Base-by-base conservation (phyloP, 148 eudicot genomes). In the Cornus kousa region DNA sequence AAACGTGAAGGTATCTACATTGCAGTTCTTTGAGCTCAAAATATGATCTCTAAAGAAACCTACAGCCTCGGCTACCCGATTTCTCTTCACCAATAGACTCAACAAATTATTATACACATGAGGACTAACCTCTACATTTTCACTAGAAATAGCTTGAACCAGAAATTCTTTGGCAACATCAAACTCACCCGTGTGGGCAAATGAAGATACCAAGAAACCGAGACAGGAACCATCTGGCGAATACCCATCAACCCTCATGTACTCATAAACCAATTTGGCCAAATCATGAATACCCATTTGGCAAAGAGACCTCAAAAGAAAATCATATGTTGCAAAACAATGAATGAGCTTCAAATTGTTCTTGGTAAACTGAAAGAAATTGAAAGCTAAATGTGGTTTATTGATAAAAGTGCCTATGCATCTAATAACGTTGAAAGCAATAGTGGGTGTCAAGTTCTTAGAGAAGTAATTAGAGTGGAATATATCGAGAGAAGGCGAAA, bases 51-150 rank as follows among this genome's bases (percentile, higher is more conserved):
- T 80, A 72, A 93, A 93, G 76, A 92, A 93, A 32, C 50, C 33
- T 78, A 93, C 81, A 43, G 98, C 99, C 76, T 92, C 98, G 16
- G 88, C 87, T 40, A 93, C 80, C 57, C 81, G 89, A 81, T 88
- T 85, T 48, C 65, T 71, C 71, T 82, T 83, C 72, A 92, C 83
- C 82, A 93, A 83, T 24, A 73, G 67, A 72, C 77, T 89, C 90
- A 96, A 84, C 71, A 85, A 80, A 60, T 83, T 88, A 78, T 93
- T 96, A 84, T 79, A 88, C 64, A 93, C 88, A 79, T 83, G 85
- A 73, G 93, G 66, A 75, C 69, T 77, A 65, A 81, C 72, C 39
- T 79, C 87, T 53, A 72, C 78, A 71, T 81, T 84, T 13, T 68
- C 66, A 19, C 82, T 70, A 2, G 69, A 80, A 23, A 83, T 82